phyloP scores from a whole-genome alignment of 2,329 filamentous ascomycete genomes.

The Delphinella strobiligena region DNA sequence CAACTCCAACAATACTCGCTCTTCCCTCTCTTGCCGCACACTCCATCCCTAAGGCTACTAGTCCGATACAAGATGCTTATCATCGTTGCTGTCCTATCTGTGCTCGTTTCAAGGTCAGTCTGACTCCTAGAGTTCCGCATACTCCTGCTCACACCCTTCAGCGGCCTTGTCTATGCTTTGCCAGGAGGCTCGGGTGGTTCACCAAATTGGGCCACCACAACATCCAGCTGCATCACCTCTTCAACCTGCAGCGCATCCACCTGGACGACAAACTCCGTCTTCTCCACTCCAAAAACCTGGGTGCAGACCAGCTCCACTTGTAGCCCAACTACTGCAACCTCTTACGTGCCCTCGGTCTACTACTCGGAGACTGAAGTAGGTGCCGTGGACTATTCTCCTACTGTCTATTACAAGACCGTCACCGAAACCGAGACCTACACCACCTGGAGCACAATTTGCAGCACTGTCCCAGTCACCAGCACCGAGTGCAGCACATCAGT shows the following conservation, averaged over 20 bases:
- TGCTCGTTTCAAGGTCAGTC: slow-evolving; percentile 5
- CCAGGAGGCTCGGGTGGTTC: slow-evolving; percentile 1
- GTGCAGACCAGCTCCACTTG: background rate
- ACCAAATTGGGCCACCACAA: background rate
- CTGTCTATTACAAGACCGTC: slow-evolving; percentile 4
- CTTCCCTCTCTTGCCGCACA: slow-evolving; percentile 1
- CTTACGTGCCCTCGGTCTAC: slow-evolving; percentile 1
- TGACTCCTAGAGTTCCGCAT: no score
- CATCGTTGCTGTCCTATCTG: slow-evolving; percentile 1
- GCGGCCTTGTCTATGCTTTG: slow-evolving; percentile 3
- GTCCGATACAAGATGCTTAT: background rate
- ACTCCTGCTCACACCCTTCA: background rate
- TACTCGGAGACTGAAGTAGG: background rate
- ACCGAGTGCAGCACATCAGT: background rate
- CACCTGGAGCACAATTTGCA: slow-evolving; percentile 1
- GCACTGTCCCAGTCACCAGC: background rate
- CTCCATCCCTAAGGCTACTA: no score
- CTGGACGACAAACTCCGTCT: slow-evolving; percentile 1
- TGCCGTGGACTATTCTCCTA: background rate
- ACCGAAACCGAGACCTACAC: background rate
- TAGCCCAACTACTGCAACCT: slow-evolving; percentile 1
- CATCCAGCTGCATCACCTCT: slow-evolving; percentile 5
- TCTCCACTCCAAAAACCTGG: background rate
- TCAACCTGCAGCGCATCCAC: slow-evolving; percentile 4
- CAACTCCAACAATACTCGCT: background rate